Base-by-base conservation (phyloP, 805 yeast species). In the Monosporozyma solicola region DNA sequence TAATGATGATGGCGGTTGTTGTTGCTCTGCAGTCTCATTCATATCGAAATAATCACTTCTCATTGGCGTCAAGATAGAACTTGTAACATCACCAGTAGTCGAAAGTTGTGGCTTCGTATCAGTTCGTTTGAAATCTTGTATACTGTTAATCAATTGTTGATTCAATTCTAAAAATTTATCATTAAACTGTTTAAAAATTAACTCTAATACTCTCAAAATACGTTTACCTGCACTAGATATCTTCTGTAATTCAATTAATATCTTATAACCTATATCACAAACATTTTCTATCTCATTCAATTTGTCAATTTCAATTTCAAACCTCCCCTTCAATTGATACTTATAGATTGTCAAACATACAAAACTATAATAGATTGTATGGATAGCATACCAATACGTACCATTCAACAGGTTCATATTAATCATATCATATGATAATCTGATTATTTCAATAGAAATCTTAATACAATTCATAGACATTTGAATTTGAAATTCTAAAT, bases 331-430 rank as follows among this genome's bases (percentile, higher is more conserved):
- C 22, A 46, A 32, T 45, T 57, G 61, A 56, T 61, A 59, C 29
- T 58, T 56, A 47, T 59, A 88, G 62, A 84, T 87, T 16, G 87
- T 85, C 60, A 89, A 73, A 62, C 95, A 86, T 0, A 96, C 95
- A 55, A 89, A 89, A 2, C 95, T 83, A 69, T 87, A 88, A 66
- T 89, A 90, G 5, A 90, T 84, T 0, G 96, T 87, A 66, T 90
- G 90, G 63, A 87, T 85, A 6, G 94, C 83, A 64, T 88, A 90
- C 96, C 96, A 89, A 64, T 90, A 91, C 2, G 94, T 86, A 0
- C 96, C 96, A 57, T 83, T 80, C 41, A 90, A 72, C 67, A 87
- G 74, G 54, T 83, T 76, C 56, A 82, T 80, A 57, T 80, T 77
- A 56, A 85, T 82, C 89, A 90, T 81, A 62, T 85, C 89, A 59